Evolutionary conservation across 768 basidiomycete species (phyloP).

Genomic region (Suillus spraguei): DNA sequence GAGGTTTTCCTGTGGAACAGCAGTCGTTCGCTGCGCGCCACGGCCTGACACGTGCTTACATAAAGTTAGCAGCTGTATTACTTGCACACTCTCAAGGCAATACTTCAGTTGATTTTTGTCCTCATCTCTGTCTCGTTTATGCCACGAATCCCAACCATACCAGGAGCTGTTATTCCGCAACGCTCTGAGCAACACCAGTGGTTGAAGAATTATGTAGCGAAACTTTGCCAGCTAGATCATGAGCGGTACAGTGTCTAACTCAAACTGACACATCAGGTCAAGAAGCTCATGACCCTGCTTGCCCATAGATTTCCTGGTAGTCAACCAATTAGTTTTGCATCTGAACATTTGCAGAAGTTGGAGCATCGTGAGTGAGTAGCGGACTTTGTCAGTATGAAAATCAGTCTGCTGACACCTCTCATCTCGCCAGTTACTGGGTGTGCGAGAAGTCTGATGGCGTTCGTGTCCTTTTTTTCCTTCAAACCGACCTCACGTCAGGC

Average conservation of each 20-base stretch:
- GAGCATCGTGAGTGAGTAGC: constrained; percentile 75
- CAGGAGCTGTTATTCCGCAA: constrained; percentile 57
- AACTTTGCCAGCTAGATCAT: constrained; percentile 63
- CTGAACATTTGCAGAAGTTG: constrained; percentile 68
- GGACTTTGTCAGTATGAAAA: not conserved
- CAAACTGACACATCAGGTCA: not conserved
- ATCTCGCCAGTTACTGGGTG: constrained; percentile 84
- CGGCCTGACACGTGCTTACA: constrained; percentile 16
- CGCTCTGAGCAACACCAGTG: constrained; percentile 64
- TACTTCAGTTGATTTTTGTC: not conserved
- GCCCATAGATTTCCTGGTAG: constrained; percentile 85
- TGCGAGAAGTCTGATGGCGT: constrained; percentile 99
- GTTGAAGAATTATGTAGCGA: constrained; percentile 65
- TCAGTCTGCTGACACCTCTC: constrained; percentile 17
- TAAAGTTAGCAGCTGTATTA: constrained; percentile 9
- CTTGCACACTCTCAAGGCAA: not conserved
- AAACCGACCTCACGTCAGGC: constrained; percentile 52
- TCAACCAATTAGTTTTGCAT: constrained; percentile 91
- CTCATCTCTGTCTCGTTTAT: constrained; percentile 28
- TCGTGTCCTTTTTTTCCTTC: constrained; percentile 83
- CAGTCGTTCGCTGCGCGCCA: constrained; percentile 19
- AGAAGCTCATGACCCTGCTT: constrained; percentile 6
- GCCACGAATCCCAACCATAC: constrained; percentile 70
- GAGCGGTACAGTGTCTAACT: constrained; percentile 51
- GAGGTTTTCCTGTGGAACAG: constrained; percentile 8